Base-by-base conservation (phyloP, 768 basidiomycete species). In the Auricularia sp. region DNA sequence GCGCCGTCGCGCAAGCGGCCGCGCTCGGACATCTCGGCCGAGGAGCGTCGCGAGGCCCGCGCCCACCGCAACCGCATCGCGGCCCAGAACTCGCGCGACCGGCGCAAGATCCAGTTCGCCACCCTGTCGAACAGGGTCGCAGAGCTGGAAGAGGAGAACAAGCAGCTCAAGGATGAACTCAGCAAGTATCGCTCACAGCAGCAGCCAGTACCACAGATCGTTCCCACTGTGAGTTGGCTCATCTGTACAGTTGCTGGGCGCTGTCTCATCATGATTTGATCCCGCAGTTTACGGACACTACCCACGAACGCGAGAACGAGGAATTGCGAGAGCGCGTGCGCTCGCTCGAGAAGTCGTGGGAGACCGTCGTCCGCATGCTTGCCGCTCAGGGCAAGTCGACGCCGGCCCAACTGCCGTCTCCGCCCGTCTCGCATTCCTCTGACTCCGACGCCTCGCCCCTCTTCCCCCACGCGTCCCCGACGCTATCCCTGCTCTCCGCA, bases 61-160 rank as follows among this genome's bases (percentile, higher is more conserved):
- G 92, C 90, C 16, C 91, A 93, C 76, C 86, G 93, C 64, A 96
- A 96, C 76, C 84, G 93, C 61, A 91, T 95, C 73, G 93, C 93
- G 1, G 93, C 93, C 4, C 93, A 96, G 79, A 90, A 93, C 77
- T 91, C 90, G 11, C 87, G 93, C 58, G 93, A 96, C 77, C 83
- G 90, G 69, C 84, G 92, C 64, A 96, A 96, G 75, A 87, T 87
- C 16, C 91, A 95, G 67, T 92, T 88, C 72, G 64, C 77, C 1
- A 80, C 78, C 68, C 86, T 92, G 51, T 87, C 90, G 72, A 81
- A 76, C 43, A 74, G 86, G 58, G 88, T 91, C 3, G 72, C 78
- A 12, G 86, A 89, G 72, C 86, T 91, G 64, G 88, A 91, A 77
- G 87, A 87, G 64, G 93, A 95, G 79, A 95, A 96, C 74, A 77